Percentiles rank a stretch among this genome's conserved stretches.
phyloP scores from a whole-genome alignment of 2,329 filamentous ascomycete genomes.

The Xylariaceae sp. region DNA sequence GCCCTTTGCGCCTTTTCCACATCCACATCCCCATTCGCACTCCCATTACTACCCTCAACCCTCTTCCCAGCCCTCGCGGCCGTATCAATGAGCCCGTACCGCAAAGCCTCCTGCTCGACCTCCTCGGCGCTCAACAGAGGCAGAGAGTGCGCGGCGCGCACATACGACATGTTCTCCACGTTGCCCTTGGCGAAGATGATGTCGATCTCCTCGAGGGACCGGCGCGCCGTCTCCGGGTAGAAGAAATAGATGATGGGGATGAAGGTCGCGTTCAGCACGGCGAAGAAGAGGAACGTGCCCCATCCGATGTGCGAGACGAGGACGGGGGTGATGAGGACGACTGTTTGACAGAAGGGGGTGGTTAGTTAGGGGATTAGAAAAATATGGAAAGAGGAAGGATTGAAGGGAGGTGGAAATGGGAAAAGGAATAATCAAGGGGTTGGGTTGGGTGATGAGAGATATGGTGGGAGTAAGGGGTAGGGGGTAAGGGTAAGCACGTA shows the following conservation, averaged over 20 bases:
- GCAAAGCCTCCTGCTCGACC: slow-evolving; percentile 44
- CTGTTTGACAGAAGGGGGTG: slow-evolving; percentile 10
- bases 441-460: no score
- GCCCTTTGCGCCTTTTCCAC: no score
- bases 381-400: no score
- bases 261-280: slow-evolving; percentile 32
- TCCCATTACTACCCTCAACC: no score
- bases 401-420: no score
- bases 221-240: slow-evolving; percentile 46
- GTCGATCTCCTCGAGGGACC: slow-evolving; percentile 52
- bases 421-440: no score
- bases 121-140: slow-evolving; percentile 47
- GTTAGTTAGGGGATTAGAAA: no score
- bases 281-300: slow-evolving; percentile 48
- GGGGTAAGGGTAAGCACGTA: no score
- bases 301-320: slow-evolving; percentile 54
- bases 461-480: not conserved
- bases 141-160: slow-evolving; percentile 51
- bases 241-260: slow-evolving; percentile 41
- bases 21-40: no score
- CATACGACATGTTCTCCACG: slow-evolving; percentile 54
- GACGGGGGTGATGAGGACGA: slow-evolving; percentile 59
- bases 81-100: slow-evolving; percentile 29
- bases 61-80: slow-evolving; percentile 18
- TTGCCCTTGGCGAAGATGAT: slow-evolving; percentile 56